A percentile compares a stretch with the other conserved stretches of the same genome.
Evolutionary conservation across 2,329 filamentous ascomycete species (phyloP).

Genomic region (Plectosphaerella cucumerina): DNA sequence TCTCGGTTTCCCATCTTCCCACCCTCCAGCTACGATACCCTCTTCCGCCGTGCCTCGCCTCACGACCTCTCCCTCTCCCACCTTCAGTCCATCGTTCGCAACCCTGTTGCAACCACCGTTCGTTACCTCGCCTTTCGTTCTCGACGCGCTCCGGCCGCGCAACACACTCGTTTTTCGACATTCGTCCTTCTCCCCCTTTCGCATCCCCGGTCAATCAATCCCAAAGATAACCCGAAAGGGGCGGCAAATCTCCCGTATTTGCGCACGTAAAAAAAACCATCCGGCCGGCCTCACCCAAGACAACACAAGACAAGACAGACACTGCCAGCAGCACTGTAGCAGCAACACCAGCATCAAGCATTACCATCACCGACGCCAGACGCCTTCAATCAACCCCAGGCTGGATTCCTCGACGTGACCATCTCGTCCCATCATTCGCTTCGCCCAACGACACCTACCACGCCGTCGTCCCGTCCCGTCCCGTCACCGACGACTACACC

Average conservation of each 20-base stretch:
- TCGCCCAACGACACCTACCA: not conserved
- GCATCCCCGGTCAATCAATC: not conserved
- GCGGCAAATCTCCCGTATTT: not conserved
- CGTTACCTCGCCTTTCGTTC: not conserved
- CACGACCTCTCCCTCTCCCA: not conserved
- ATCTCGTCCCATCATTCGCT: not conserved
- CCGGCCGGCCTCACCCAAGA: too few relatives aligned
- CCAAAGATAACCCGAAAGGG: not conserved
- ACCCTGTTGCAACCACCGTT: not conserved
- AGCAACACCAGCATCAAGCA: too few relatives aligned
- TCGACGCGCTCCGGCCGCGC: constrained; percentile 1
- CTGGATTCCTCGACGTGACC: too few relatives aligned
- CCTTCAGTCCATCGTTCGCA: constrained; percentile 4
- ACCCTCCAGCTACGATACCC: not conserved
- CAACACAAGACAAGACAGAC: too few relatives aligned
- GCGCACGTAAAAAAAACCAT: not conserved
- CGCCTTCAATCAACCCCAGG: too few relatives aligned
- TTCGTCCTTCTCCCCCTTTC: constrained; percentile 1
- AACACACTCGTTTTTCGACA: constrained; percentile 10
- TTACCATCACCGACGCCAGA: too few relatives aligned
- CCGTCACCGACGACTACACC: not conserved
- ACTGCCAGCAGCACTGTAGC: too few relatives aligned
- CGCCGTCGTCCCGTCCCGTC: too few relatives aligned
- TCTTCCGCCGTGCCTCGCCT: not conserved
- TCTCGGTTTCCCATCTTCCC: not conserved